Conservation (phyloP, 2,329 filamentous ascomycete species). For the Endocalyx cinctus region DNA sequence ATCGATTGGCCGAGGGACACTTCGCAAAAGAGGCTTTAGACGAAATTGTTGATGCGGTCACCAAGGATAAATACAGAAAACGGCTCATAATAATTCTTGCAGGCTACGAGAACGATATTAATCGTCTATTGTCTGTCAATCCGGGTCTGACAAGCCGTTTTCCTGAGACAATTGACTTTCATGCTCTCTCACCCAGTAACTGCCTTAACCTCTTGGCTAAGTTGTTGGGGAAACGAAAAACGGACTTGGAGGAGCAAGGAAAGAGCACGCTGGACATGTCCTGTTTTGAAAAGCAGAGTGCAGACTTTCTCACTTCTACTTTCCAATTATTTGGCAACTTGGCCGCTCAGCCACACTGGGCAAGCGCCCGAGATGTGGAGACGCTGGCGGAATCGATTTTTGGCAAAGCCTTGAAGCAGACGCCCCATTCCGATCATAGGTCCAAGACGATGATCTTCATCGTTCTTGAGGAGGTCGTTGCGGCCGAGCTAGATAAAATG, state of each 20-base stretch:
- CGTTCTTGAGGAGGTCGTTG: slow-evolving; percentile 4
- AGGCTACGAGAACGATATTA: slow-evolving; percentile 63
- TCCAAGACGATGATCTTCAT: no score
- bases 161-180: slow-evolving; percentile 55
- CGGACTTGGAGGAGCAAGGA: slow-evolving; percentile 27
- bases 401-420: slow-evolving; percentile 25
- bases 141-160: slow-evolving; percentile 61
- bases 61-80: slow-evolving; percentile 50
- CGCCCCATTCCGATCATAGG: background rate
- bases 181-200: slow-evolving; percentile 32
- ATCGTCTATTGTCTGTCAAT: slow-evolving; percentile 57
- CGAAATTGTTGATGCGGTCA: slow-evolving; percentile 45
- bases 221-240: slow-evolving; percentile 16
- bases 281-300: slow-evolving; percentile 3
- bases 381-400: slow-evolving; percentile 50
- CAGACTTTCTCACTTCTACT: slow-evolving; percentile 21
- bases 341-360: slow-evolving; percentile 47
- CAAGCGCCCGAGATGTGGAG: slow-evolving; percentile 58
- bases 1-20: slow-evolving; percentile 51
- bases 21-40: slow-evolving; percentile 55
- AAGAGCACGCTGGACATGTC: slow-evolving; percentile 3
- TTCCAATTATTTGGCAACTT: slow-evolving; percentile 35
- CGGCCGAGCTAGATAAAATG: slow-evolving; percentile 6
- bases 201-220: slow-evolving; percentile 40
- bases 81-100: slow-evolving; percentile 64